Evolutionary conservation across 495 filamentous ascomycete species (phyloP).

Genomic region (Neurospora sp.): DNA sequence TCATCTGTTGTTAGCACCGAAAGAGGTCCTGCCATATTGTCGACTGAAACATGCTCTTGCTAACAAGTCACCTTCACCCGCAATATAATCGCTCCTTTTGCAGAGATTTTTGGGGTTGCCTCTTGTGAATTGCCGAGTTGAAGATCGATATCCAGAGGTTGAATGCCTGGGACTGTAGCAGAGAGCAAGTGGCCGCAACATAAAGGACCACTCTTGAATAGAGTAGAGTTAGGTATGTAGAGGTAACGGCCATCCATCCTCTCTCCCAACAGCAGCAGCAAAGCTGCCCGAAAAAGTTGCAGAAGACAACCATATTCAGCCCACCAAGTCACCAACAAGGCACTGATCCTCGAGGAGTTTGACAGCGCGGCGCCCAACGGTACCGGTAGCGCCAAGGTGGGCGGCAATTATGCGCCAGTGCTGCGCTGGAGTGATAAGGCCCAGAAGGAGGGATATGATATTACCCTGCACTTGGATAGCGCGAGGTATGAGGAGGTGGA

Average conservation of each 20-base stretch:
- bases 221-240: no score
- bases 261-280: no score
- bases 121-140: no score
- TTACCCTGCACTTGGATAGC: conserved; percentile 82
- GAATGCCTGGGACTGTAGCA: no score
- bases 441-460: conserved; percentile 60
- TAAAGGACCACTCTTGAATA: no score
- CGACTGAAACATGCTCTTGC: background rate
- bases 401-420: conserved; percentile 75
- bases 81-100: no score
- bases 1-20: background rate
- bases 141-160: no score
- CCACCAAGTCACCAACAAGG: conserved; percentile 37
- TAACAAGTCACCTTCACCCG: background rate
- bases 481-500: conserved; percentile 69
- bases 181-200: no score
- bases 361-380: conserved; percentile 67
- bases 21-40: background rate
- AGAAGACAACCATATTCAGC: no score
- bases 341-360: conserved; percentile 66
- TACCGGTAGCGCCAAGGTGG: conserved; percentile 66
- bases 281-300: no score
- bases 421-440: conserved; percentile 71
- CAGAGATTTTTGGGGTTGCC: no score
- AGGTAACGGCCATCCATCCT: no score